Percentiles rank a stretch among this genome's conserved stretches.
phyloP scores from a whole-genome alignment of 306 rosid species.

The Cicer bijugum region DNA sequence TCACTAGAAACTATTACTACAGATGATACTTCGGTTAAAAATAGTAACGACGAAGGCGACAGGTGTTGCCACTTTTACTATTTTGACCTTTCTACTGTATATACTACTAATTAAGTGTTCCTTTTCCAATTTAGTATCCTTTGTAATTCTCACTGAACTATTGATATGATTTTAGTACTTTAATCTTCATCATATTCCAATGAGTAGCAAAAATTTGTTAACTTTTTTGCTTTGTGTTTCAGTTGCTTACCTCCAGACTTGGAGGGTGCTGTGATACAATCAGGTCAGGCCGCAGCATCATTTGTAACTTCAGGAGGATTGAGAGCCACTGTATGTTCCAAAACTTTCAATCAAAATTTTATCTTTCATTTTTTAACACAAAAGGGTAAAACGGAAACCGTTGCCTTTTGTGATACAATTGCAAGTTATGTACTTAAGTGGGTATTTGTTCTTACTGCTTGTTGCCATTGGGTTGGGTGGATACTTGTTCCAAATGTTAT shows the following conservation, averaged over 20 bases:
- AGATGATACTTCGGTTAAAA: slow-evolving; percentile 11
- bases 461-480: slow-evolving; percentile 10
- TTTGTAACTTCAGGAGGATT: slow-evolving; percentile 89
- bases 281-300: slow-evolving; percentile 70
- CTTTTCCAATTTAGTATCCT: slow-evolving; percentile 14
- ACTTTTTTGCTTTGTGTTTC: slow-evolving; percentile 48
- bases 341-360: background rate
- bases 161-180: background rate
- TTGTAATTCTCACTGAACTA: background rate
- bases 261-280: slow-evolving; percentile 93
- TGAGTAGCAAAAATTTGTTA: slow-evolving; percentile 39
- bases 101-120: background rate
- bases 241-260: slow-evolving; percentile 95
- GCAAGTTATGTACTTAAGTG: background rate
- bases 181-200: background rate
- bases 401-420: slow-evolving; percentile 24
- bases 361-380: slow-evolving; percentile 1
- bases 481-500: slow-evolving; percentile 7
- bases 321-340: slow-evolving; percentile 79
- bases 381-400: background rate
- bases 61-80: slow-evolving; percentile 51
- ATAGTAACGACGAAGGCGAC: slow-evolving; percentile 68
- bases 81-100: background rate
- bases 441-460: background rate
- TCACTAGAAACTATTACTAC: slow-evolving; percentile 33